phyloP scores from a whole-genome alignment of 2,329 filamentous ascomycete species.

The Fusarium verrucosum region DNA sequence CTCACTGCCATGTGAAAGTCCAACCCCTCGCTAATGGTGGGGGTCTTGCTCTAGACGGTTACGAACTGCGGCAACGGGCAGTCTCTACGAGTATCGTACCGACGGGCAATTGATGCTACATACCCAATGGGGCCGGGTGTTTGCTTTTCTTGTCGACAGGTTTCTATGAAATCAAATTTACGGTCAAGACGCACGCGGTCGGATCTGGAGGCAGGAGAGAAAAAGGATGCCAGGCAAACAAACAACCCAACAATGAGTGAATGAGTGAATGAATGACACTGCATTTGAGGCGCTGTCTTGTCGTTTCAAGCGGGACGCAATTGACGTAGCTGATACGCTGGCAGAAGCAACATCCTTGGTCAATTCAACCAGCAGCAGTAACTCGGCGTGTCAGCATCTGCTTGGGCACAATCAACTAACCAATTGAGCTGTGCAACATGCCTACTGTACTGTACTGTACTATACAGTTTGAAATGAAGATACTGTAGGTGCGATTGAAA shows the following conservation, averaged over 20 bases:
- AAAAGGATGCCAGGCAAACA: conserved; percentile 10
- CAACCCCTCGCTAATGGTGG: conserved; percentile 17
- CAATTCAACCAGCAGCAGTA: not conserved
- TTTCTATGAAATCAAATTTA: not conserved
- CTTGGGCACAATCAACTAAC: conserved; percentile 11
- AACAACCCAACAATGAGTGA: too few relatives aligned
- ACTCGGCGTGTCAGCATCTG: conserved; percentile 29
- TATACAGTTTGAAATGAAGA: not conserved
- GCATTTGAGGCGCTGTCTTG: conserved; percentile 5
- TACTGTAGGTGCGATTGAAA: conserved; percentile 6
- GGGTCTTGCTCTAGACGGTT: conserved; percentile 22
- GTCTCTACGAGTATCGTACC: conserved; percentile 1
- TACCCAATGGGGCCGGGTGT: not conserved
- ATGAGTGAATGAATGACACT: too few relatives aligned
- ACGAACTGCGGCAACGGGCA: conserved; percentile 30
- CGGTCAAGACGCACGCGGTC: conserved; percentile 16
- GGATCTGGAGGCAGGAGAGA: not conserved
- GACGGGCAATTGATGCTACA: not conserved
- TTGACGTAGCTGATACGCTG: conserved; percentile 25
- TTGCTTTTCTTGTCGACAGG: not conserved
- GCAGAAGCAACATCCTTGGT: conserved; percentile 1
- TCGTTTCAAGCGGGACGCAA: conserved; percentile 26
- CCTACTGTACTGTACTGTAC: not conserved
- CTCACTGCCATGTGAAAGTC: conserved; percentile 39
- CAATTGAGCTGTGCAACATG: conserved; percentile 5